Base-by-base conservation (phyloP, 306 rosid species). In the Begonia fuchsioides region DNA sequence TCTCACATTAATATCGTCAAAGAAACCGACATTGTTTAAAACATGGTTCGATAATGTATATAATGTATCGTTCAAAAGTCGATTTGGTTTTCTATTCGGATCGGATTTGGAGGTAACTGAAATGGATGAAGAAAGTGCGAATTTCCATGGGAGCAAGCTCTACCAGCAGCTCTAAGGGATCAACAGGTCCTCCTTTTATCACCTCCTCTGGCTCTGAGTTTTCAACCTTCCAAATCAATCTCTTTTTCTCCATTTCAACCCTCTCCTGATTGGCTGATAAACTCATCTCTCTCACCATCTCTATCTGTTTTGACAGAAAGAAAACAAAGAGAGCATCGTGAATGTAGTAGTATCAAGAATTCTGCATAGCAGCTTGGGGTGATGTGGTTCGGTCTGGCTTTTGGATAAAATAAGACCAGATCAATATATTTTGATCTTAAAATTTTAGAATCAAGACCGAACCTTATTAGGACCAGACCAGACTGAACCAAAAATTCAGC, bases 221-320 rank as follows among this genome's bases (percentile, higher is more conserved):
- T 78, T 74, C 70, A 17, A 70, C 90, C 60, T 77, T 58, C 94
- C 94, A 83, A 11, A 61, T 66, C 39, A 83, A 56, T 58, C 86
- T 72, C 64, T 76, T 83, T 60, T 56, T 72, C 75, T 83, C 90
- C 94, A 83, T 83, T 56, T 68, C 83, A 15, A 52, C 57, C 70
- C 86, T 77, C 68, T 50, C 81, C 72, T 83, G 94, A 64, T 77
- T 80, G n/a, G 80, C 87, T 26, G 87, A 75, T 55, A 86, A 72
- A 54, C 82, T 86, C 58, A 39, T 72, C 68, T 81, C 93, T 32
- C 67, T 67, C 43, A 71, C 39, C 55, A 74, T 57, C 46, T 20
- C 61, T 63, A 86, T 68, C 95, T 86, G 74, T 53, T 46, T 44
- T 58, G 54, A 65, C 51, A 3, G 10, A 15, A 47, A 32, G 49